phyloP scores from a whole-genome alignment of 225 moss, liverwort and hornwort species.

The Pseudoscleropodium purum region DNA sequence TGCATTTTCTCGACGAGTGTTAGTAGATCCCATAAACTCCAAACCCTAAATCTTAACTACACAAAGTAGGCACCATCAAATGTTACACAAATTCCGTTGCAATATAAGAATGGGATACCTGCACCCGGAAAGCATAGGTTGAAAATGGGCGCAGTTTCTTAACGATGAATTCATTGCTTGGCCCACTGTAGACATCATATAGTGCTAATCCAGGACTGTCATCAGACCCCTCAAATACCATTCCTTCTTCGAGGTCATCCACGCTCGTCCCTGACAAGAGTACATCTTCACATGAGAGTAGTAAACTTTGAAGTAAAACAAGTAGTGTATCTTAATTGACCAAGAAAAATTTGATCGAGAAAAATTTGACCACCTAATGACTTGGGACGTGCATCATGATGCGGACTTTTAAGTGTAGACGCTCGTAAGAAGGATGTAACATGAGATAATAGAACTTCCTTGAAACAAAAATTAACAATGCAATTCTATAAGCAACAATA shows the following conservation, averaged over 20 bases:
- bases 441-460: neutral
- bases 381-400: neutral
- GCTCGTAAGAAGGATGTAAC: neutral
- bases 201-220: neutral
- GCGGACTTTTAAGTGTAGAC: neutral
- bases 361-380: neutral
- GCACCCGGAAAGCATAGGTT: slow-evolving; percentile 23
- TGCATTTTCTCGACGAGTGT: neutral
- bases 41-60: neutral
- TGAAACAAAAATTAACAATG: no score
- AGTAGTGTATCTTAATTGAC: neutral
- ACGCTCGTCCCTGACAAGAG: neutral
- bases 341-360: neutral
- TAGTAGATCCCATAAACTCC: neutral
- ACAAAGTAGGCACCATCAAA: neutral
- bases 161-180: neutral
- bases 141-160: slow-evolving; percentile 14
- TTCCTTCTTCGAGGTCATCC: neutral
- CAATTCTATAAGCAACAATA: neutral
- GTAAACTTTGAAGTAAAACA: neutral
- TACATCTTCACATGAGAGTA: neutral
- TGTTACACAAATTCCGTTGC: neutral
- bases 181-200: neutral
- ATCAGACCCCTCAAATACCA: neutral
- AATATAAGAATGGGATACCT: slow-evolving; percentile 1